Evolutionary conservation across 176 grass and related monocot species (phyloP), one percentile per base, ranked within the genome.

Genomic region (Tillandsia leiboldiana): DNA sequence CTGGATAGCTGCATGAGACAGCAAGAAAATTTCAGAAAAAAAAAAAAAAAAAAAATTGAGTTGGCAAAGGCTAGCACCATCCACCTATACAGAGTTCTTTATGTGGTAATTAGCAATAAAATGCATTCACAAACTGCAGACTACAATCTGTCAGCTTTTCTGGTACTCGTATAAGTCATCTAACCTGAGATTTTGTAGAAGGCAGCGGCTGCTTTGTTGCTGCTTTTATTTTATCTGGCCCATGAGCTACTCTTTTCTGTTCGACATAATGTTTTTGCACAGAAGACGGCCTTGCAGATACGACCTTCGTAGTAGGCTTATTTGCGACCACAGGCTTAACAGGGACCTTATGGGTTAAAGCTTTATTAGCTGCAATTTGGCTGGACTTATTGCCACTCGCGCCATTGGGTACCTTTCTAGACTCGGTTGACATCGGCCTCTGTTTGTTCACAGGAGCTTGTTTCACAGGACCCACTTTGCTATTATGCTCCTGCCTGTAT

Each of bases 231-330:
- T 73, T 64, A 51, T 53, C 49, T 11, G 24, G 59, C 61, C 29
- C 50, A 28, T 86, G 80, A 71, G 74, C 51, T 65, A 49, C 51
- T 65, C 67, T 85, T 15, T 73, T 82, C 22, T 68, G 70, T 51
- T 42, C 69, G 24, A 14, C 51, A 48, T 62, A 56, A 65, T 78
- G 86, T 15, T 65, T 56, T 52, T 83, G 81, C 18, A 76, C 3
- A 27, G 80, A 69, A 22, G 70, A 23, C 12, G 66, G 68, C 22
- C 74, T 85, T 53, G 70, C 70, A 65, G 82, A 24, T 72, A 63
- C 20, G 64, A 73, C 63, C 71, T 81, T 87, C 64, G 72, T 66
- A 88, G 84, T 80, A 76, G 75, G 72, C 82, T 72, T 99, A 69
- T 67, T 82, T 61, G 49, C 49, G 22, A 54, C 70, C 27, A 57